Evolutionary conservation across 805 yeast species (phyloP), one percentile per base, ranked within the genome.

Genomic region (Kluyveromyces nonfermentans): DNA sequence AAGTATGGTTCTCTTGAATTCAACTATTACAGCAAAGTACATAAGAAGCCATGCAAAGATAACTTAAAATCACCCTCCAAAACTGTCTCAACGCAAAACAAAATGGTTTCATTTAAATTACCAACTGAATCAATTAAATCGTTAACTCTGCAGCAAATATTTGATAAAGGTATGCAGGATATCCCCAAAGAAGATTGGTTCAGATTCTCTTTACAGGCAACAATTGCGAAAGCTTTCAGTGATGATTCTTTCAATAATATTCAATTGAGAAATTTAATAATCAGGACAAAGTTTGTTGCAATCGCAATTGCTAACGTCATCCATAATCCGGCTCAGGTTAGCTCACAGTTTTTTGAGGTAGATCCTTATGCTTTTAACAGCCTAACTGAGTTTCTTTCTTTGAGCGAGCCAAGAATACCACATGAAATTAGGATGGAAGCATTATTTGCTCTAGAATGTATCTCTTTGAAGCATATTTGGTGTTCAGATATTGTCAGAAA

Each of bases 401-500:
- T 88, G 1, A 61, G 64, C 7, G 88, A 80, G 39, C 70, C 74
- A 42, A 52, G 60, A 3, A 72, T 82, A 7, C 73, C 86, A 1
- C 55, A 56, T 19, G 74, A 70, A 1, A 69, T 85, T 2, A 72
- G 80, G 46, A 63, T 73, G 35, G 73, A 80, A 35, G 85, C 90
- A 1, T 60, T 80, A 40, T 75, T 78, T 47, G 75, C 89, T 0
- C 68, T 89, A 42, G 84, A 83, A 48, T 75, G 80, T 48, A 76
- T 86, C 5, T 74, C 95, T 1, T 67, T 74, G 17, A 79, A 78
- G 54, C 77, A 78, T 38, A 72, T 73, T 4, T 82, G 88, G 76
- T 81, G 89, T 15, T 71, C 81, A 40, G 96, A 88, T 51, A 71
- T 89, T 18, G 70, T 88, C 42, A 72, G 87, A 46, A 79, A 85